Evolutionary conservation across 169 alveolate species (phyloP).

Genomic region (Eimeria sp.): DNA sequence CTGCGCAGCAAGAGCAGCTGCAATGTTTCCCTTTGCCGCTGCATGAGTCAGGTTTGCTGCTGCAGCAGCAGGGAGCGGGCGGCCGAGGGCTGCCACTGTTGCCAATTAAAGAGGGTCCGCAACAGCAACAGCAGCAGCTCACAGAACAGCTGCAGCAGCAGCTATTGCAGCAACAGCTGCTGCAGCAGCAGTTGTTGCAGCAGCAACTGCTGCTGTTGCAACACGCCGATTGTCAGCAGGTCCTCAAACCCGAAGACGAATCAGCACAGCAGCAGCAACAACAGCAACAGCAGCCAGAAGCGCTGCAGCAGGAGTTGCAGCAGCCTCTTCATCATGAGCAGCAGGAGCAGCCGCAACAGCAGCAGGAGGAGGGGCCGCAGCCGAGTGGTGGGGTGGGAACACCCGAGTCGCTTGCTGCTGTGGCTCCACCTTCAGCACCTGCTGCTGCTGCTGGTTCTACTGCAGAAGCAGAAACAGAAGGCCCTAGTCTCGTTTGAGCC

Average conservation of each 20-base stretch:
- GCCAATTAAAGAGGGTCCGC: neutral
- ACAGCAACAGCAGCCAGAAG: neutral
- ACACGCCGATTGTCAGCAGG: conserved; percentile 1
- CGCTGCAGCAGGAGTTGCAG: neutral
- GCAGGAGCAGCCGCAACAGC: conserved; percentile 9
- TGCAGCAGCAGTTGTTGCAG: conserved; percentile 20
- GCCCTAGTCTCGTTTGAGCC: neutral
- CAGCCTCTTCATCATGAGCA: neutral
- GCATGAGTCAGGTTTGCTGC: conserved; percentile 40
- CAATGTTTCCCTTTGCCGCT: conserved; percentile 31
- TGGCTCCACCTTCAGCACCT: neutral
- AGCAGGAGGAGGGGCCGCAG: conserved; percentile 11
- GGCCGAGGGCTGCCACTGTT: conserved; percentile 26
- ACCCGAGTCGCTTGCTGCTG: neutral
- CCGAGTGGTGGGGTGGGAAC: neutral
- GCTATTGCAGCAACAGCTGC: conserved; percentile 46
- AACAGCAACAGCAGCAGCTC: conserved; percentile 29
- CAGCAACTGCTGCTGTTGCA: conserved; percentile 30
- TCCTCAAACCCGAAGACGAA: neutral
- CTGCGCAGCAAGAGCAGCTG: conserved; percentile 34
- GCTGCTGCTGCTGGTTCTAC: conserved; percentile 13
- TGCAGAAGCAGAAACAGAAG: neutral
- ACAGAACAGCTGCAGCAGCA: conserved; percentile 48
- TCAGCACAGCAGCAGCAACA: conserved; percentile 19
- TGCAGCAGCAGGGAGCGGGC: conserved; percentile 28